Conservation (phyloP, 176 grass and related monocot genomes). For the Bromus sterilis region DNA sequence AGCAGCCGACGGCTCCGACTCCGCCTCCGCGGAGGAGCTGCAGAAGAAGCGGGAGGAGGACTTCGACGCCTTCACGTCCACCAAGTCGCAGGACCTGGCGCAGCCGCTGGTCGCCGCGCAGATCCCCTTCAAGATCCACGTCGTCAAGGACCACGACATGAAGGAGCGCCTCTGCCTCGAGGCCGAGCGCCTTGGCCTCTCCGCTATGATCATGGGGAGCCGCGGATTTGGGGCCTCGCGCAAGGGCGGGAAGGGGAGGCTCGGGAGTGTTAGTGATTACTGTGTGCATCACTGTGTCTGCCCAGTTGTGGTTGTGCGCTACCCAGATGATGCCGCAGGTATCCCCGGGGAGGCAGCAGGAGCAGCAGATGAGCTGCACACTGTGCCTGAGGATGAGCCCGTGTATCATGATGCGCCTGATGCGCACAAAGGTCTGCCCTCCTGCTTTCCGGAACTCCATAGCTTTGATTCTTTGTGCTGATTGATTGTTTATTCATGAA, state of each 20-base stretch:
- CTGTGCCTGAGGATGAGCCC: slow-evolving; percentile 57
- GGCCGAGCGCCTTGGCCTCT: slow-evolving; percentile 66
- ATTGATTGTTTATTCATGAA: neutral
- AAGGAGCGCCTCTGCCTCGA: slow-evolving; percentile 93
- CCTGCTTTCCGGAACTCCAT: neutral
- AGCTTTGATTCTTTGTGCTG: neutral
- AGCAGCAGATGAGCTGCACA: slow-evolving; percentile 33
- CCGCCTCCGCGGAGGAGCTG: slow-evolving; percentile 35
- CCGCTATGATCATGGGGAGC: slow-evolving; percentile 91
- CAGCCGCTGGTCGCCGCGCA: slow-evolving; percentile 69
- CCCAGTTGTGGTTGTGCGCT: slow-evolving; percentile 84
- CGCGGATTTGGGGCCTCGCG: slow-evolving; percentile 71
- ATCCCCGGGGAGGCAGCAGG: slow-evolving; percentile 14
- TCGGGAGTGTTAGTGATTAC: slow-evolving; percentile 88
- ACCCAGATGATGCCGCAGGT: slow-evolving; percentile 51
- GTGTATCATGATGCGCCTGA: slow-evolving; percentile 65
- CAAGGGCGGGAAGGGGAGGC: slow-evolving; percentile 64
- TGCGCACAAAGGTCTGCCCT: slow-evolving; percentile 38
- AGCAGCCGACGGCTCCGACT: neutral
- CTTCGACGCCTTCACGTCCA: slow-evolving; percentile 69
- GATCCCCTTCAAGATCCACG: slow-evolving; percentile 89
- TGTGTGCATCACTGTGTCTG: slow-evolving; percentile 91
- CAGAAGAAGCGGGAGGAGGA: slow-evolving; percentile 77
- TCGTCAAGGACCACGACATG: slow-evolving; percentile 98
- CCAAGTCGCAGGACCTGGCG: slow-evolving; percentile 73